Evolutionary conservation across 305 asterid species (phyloP).

Genomic region (Fraxinus latifolia): DNA sequence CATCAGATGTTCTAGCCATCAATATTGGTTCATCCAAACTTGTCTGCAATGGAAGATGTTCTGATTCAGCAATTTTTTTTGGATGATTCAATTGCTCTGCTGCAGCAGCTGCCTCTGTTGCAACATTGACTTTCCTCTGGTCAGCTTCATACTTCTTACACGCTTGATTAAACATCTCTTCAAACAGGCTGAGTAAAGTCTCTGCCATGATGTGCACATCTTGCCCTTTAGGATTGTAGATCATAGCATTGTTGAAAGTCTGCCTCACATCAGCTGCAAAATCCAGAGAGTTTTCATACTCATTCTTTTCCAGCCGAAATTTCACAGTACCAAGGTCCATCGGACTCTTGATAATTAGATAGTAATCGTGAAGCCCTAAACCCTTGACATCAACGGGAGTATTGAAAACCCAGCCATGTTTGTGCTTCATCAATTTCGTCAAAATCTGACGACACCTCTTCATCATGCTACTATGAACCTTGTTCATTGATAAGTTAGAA

Average conservation of each 20-base stretch:
- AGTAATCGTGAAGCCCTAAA: conserved; percentile 78
- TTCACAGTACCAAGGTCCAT: conserved; percentile 96
- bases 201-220: conserved; percentile 65
- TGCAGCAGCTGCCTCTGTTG: not conserved
- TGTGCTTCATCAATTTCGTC: conserved; percentile 64
- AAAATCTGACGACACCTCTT: conserved; percentile 71
- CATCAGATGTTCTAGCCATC: conserved; percentile 12
- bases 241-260: conserved; percentile 79
- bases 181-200: conserved; percentile 52
- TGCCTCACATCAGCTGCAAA: conserved; percentile 78
- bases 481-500: not conserved
- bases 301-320: conserved; percentile 47
- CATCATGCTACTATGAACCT: conserved; percentile 24
- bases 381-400: conserved; percentile 68
- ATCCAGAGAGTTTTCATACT: conserved; percentile 52
- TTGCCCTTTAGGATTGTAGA: conserved; percentile 84
- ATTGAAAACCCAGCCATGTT: conserved; percentile 54
- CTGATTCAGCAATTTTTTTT: not conserved
- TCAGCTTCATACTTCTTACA: not conserved
- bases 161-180: conserved; percentile 48
- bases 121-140: not conserved
- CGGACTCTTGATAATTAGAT: conserved; percentile 71
- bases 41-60: not conserved
- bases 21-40: not conserved
- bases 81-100: not conserved